Conservation (phyloP, 2,329 filamentous ascomycete genomes). For the Tolypocladium paradoxum region DNA sequence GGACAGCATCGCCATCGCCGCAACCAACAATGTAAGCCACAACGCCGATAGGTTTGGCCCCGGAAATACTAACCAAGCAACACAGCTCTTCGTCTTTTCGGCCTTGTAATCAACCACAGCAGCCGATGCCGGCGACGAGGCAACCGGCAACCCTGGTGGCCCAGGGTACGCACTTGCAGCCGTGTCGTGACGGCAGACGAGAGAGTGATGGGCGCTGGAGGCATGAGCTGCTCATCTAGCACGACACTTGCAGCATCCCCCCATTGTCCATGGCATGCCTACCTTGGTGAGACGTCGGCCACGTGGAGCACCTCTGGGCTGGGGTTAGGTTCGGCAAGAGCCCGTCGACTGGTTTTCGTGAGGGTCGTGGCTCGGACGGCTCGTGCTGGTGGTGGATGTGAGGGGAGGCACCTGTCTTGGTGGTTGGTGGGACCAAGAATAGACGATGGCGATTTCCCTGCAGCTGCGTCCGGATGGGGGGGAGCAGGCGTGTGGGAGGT, state of each 20-base stretch:
- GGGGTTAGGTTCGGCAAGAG: not conserved
- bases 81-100: constrained; percentile 67
- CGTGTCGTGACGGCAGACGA: not conserved
- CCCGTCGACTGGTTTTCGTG: not conserved
- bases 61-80: constrained; percentile 11
- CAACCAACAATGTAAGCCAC: constrained; percentile 88
- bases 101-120: constrained; percentile 43
- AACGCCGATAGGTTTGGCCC: not conserved
- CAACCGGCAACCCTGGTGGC: not conserved
- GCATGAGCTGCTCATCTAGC: not conserved
- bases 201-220: not conserved
- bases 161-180: not conserved
- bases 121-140: not conserved
- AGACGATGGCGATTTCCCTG: not conserved
- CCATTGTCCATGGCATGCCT: not conserved
- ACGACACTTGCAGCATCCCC: not conserved
- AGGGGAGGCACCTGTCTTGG: not conserved
- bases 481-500: not conserved
- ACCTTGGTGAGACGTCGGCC: not conserved
- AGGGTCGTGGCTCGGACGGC: not conserved
- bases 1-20: constrained; percentile 98
- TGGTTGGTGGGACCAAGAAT: not conserved
- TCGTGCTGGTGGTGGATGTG: not conserved
- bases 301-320: not conserved
- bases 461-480: not conserved